Evolutionary conservation across 257 asterid species (phyloP), one percentile per base, ranked within the genome.

Genomic region (Nicotiana benthamiana): DNA sequence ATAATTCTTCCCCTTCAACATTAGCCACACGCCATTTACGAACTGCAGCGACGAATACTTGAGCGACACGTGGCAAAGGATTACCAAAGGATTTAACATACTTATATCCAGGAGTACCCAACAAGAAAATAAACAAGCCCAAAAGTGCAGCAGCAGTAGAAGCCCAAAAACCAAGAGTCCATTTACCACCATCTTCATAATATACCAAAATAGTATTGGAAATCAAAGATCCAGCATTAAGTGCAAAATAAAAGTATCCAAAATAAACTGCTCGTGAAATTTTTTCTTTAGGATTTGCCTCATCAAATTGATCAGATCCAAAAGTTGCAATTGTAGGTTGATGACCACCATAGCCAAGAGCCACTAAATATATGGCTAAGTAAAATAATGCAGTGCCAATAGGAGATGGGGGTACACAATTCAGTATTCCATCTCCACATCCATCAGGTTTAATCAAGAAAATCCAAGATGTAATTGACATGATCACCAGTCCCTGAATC

Each of bases 231-330:
- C 98, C 96, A 0, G 80, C 27, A 52, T 93, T 93, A 28, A 93
- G 92, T 6, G 96, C 93, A 59, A 93, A 92, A 86, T 93, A 93
- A 75, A 92, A 93, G 81, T 87, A 91, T 43, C 89, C 70, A 53
- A 93, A 93, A 83, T 91, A 93, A 22, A 87, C 86, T 3, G 82
- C 82, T 57, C 84, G 90, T 0, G 89, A 83, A 1, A 60, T 68
- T 64, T 52, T 83, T 46, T 81, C 82, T 82, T 84, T 87, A 0
- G 88, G 88, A 34, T 62, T 70, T 3, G 85, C 65, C 52, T 85
- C 90, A n/a, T 90, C 90, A 17, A 92, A 90, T 77, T 93, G 98
- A 61, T 93, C 98, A 0, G 98, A 85, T 30, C 98, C 98, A 36
- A 93, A 86, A 10, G 98, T 92, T 32, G 97, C 98, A 10, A 92